These are phyloP conservation scores for Spinacia oleracea DNA, from an alignment of 179 eudicot genomes.

Conservation along the genomic window DNA sequence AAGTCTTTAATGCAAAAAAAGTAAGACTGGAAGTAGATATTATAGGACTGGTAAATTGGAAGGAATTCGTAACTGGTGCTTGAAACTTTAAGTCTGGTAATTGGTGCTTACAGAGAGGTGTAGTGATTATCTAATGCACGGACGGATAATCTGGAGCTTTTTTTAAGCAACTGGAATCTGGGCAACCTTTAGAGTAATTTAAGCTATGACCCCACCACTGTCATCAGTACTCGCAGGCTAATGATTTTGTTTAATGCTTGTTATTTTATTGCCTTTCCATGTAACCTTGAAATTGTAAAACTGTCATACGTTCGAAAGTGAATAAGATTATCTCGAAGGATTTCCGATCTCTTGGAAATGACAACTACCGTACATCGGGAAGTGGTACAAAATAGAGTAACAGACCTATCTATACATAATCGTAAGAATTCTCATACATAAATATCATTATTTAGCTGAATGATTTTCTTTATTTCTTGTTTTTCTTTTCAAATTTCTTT, in stretches of 20 bases:
- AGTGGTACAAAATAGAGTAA: neutral
- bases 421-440: neutral
- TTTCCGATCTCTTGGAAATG: neutral
- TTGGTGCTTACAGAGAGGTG: neutral
- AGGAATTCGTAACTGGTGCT: neutral
- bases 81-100: neutral
- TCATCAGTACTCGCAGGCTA: neutral
- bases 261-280: neutral
- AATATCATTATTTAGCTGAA: neutral
- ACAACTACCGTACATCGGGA: slow-evolving; percentile 7
- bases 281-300: neutral
- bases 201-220: neutral
- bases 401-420: too few relatives aligned
- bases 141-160: neutral
- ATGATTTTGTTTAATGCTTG: neutral
- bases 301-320: neutral
- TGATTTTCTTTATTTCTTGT: neutral
- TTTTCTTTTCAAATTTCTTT: too few relatives aligned
- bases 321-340: neutral
- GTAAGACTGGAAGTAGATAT: neutral
- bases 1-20: neutral
- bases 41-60: neutral
- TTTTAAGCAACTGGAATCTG: neutral
- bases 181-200: neutral
- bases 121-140: neutral